Conservation (phyloP, 495 filamentous ascomycete species). For the Evernia prunastri region DNA sequence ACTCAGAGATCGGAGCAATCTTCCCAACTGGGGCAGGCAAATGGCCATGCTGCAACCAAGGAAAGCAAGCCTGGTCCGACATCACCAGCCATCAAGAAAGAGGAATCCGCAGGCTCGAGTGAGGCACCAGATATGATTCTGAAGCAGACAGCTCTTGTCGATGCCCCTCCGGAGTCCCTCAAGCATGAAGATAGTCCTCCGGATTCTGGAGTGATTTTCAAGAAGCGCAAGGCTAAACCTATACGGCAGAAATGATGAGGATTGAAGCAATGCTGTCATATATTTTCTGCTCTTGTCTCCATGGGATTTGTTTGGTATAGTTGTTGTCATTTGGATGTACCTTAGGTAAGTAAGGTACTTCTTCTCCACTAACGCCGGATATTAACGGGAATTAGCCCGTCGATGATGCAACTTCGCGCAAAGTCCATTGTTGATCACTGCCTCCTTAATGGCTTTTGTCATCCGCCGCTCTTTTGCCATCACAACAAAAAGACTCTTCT, state of each 20-base stretch:
- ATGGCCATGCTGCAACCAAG: not conserved
- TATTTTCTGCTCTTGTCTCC: not conserved
- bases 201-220: conserved; percentile 61
- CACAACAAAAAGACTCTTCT: not conserved
- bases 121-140: not conserved
- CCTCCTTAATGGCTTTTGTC: too few species aligned
- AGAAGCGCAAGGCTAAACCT: conserved; percentile 81
- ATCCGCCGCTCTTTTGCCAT: not conserved
- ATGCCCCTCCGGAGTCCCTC: not conserved
- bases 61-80: not conserved
- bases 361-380: conserved; percentile 8
- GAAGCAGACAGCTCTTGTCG: conserved; percentile 10
- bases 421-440: too few species aligned
- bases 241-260: conserved; percentile 47
- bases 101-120: conserved; percentile 18
- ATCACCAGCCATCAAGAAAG: conserved; percentile 27
- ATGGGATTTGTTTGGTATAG: not conserved
- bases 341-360: too few species aligned
- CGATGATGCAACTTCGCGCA: not conserved
- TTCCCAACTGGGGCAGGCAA: not conserved
- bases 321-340: not conserved
- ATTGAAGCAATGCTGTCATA: not conserved
- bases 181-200: conserved; percentile 30
- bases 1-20: not conserved
- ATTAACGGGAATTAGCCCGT: not conserved